phyloP scores from a whole-genome alignment of 2,329 filamentous ascomycete genomes.

The Talaromyces piceae region DNA sequence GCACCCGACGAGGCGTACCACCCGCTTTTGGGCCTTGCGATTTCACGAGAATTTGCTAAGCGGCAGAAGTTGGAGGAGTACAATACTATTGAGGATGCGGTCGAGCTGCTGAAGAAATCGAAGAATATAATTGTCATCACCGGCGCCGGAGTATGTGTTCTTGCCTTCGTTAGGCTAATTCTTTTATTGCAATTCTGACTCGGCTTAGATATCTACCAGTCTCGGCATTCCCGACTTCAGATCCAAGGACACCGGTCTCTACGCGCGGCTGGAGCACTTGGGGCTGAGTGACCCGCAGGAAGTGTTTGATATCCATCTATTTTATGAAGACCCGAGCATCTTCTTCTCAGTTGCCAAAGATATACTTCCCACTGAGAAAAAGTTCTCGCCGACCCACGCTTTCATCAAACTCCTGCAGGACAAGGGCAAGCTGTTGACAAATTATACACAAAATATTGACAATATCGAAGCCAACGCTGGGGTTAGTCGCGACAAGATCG shows the following conservation, averaged over 20 bases:
- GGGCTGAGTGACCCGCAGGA: conserved; percentile 81
- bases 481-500: conserved; percentile 69
- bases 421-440: conserved; percentile 82
- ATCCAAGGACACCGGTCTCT: conserved; percentile 85
- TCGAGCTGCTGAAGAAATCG: conserved; percentile 62
- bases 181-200: not conserved
- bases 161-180: not conserved
- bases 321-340: conserved; percentile 75
- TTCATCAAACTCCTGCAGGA: conserved; percentile 88
- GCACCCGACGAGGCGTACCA: conserved; percentile 67
- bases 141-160: conserved; percentile 61
- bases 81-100: conserved; percentile 84
- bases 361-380: conserved; percentile 72
- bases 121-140: conserved; percentile 90
- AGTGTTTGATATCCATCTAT: conserved; percentile 85
- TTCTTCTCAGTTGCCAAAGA: conserved; percentile 91
- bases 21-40: conserved; percentile 64
- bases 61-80: conserved; percentile 70
- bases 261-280: conserved; percentile 72
- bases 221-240: conserved; percentile 96
- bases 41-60: conserved; percentile 73
- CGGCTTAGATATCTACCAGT: conserved; percentile 70
- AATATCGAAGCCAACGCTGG: conserved; percentile 87
- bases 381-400: conserved; percentile 83
- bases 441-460: conserved; percentile 99